Evolutionary conservation across 495 filamentous ascomycete species (phyloP).

Genomic region (Rostrohypoxylon terebratum): DNA sequence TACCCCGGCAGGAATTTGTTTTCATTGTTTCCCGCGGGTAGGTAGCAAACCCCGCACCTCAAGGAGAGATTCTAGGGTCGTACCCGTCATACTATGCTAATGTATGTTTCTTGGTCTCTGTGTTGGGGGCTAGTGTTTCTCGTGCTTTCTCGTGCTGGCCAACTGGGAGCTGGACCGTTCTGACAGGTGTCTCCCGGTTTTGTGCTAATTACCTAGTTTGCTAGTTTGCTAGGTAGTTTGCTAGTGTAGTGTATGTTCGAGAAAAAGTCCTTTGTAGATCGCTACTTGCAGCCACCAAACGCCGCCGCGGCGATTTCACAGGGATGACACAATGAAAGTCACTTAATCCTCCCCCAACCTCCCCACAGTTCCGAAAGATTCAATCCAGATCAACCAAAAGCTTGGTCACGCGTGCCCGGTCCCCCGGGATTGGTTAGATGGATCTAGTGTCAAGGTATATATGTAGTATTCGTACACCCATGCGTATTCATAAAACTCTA

Average conservation of each 20-base stretch:
- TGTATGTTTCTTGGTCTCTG: not conserved
- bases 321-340: constrained; percentile 15
- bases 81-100: constrained; percentile 20
- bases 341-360: constrained; percentile 33
- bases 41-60: constrained; percentile 36
- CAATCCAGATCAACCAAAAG: constrained; percentile 22
- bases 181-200: not conserved
- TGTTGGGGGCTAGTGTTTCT: constrained; percentile 2
- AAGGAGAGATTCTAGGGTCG: constrained; percentile 1
- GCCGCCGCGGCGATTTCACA: constrained; percentile 23
- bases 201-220: too few species aligned
- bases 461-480: constrained; percentile 13
- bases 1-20: constrained; percentile 21
- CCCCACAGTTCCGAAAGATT: constrained; percentile 15
- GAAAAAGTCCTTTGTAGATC: constrained; percentile 23
- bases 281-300: constrained; percentile 12
- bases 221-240: too few species aligned
- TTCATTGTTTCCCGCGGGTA: constrained; percentile 32
- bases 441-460: not conserved
- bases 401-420: constrained; percentile 21
- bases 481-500: constrained; percentile 6
- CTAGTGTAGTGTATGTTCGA: constrained; percentile 2
- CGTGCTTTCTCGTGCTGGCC: not conserved
- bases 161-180: constrained; percentile 14
- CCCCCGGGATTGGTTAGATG: not conserved